Evolutionary conservation across 1,284 basidiomycete genomes (phyloP).

Genomic region (Sanghuangporus weigelae): DNA sequence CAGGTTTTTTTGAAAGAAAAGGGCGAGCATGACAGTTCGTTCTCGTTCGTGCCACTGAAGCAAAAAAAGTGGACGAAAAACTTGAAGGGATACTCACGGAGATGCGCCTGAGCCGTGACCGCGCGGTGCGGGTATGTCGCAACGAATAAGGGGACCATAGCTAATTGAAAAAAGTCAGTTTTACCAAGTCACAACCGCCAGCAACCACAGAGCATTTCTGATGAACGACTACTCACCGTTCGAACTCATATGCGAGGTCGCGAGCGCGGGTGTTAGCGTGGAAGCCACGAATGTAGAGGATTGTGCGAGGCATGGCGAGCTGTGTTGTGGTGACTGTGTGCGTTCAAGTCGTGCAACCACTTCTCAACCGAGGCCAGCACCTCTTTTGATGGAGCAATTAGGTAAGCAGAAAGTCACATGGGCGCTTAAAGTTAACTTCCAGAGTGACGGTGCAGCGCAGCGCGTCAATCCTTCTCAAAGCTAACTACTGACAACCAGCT

Average conservation of each 20-base stretch:
- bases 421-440: background rate
- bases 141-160: conserved; percentile 73
- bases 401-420: background rate
- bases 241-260: conserved; percentile 84
- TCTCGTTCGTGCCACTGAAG: conserved; percentile 28
- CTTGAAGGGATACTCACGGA: conserved; percentile 56
- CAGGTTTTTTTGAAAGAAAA: background rate
- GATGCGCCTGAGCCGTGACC: conserved; percentile 65
- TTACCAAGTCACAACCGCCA: conserved; percentile 11
- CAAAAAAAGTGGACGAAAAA: conserved; percentile 16
- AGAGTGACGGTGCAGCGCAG: background rate
- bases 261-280: conserved; percentile 72
- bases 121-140: conserved; percentile 84
- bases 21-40: conserved; percentile 3
- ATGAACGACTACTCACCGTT: conserved; percentile 51
- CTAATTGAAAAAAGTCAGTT: conserved; percentile 31
- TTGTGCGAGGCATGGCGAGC: conserved; percentile 53
- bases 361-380: background rate
- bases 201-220: background rate
- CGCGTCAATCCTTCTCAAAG: background rate
- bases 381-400: background rate
- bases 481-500: background rate
- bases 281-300: conserved; percentile 85
- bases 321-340: background rate
- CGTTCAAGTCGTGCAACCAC: background rate